phyloP scores from a whole-genome alignment of 805 yeast species.

The Metschnikowia amazonensis region DNA sequence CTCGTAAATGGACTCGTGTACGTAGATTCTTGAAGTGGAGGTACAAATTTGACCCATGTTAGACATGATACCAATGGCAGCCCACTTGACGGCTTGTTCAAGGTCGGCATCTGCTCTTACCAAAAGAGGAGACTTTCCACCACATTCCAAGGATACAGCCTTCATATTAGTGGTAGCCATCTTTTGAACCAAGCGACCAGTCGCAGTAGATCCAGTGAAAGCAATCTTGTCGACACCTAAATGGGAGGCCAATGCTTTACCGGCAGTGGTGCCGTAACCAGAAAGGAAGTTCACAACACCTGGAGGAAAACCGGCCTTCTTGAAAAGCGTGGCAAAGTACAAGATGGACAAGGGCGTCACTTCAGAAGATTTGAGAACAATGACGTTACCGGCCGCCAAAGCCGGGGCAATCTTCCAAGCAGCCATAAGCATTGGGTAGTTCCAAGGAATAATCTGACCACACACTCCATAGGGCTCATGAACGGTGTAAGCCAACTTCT shows the following conservation, averaged over 20 bases:
- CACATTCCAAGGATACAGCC: conserved; percentile 66
- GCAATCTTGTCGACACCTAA: conserved; percentile 55
- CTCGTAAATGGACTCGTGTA: conserved; percentile 54
- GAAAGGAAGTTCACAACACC: conserved; percentile 71
- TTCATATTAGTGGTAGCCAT: conserved; percentile 60
- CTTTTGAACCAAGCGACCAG: conserved; percentile 62
- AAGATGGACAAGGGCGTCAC: conserved; percentile 70
- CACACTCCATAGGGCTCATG: conserved; percentile 66
- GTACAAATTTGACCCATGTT: conserved; percentile 71
- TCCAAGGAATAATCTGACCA: conserved; percentile 72
- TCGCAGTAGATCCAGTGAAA: conserved; percentile 63
- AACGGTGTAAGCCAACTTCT: conserved; percentile 60
- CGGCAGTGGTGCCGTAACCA: conserved; percentile 69
- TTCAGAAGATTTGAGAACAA: conserved; percentile 72
- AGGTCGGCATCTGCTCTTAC: conserved; percentile 62
- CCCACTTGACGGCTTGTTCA: conserved; percentile 66
- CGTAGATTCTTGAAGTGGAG: conserved; percentile 59
- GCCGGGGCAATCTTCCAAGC: conserved; percentile 85
- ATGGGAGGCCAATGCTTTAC: conserved; percentile 63
- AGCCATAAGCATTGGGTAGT: conserved; percentile 65
- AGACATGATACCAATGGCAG: conserved; percentile 59
- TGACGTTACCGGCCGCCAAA: conserved; percentile 71
- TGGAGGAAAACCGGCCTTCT: conserved; percentile 70
- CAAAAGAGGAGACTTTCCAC: conserved; percentile 67
- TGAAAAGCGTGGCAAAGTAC: conserved; percentile 53